Evolutionary conservation across 768 basidiomycete species (phyloP).

Genomic region (Lactarius hatsudake): DNA sequence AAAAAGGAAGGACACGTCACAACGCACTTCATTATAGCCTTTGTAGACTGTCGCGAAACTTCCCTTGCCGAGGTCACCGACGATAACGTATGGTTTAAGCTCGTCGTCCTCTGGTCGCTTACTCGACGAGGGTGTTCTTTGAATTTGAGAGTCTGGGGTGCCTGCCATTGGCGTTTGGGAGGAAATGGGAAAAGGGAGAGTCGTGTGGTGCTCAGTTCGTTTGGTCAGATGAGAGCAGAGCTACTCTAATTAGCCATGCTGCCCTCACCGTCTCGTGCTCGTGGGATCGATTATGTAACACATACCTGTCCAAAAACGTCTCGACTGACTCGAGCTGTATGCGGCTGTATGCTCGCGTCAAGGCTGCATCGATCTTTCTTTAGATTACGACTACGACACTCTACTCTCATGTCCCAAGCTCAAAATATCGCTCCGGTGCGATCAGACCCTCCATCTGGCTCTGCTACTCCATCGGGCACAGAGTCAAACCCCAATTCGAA

Average conservation of each 20-base stretch:
- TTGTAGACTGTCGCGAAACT: constrained; percentile 97
- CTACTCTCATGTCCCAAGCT: constrained; percentile 29
- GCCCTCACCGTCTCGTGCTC: neutral
- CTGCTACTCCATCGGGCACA: constrained; percentile 7
- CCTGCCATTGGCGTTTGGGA: constrained; percentile 9
- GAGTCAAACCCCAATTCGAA: constrained; percentile 36
- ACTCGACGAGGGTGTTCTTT: constrained; percentile 14
- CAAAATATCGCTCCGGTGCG: constrained; percentile 6
- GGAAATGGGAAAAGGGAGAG: neutral
- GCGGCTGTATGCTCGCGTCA: constrained; percentile 17
- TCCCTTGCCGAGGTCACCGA: constrained; percentile 78
- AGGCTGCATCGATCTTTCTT: constrained; percentile 32
- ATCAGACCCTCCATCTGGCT: constrained; percentile 19
- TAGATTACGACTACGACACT: constrained; percentile 7
- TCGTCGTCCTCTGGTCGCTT: constrained; percentile 59
- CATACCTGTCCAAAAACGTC: neutral
- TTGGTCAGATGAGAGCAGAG: constrained; percentile 1
- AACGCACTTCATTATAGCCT: constrained; percentile 81
- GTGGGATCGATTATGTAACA: neutral
- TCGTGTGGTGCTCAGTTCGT: neutral
- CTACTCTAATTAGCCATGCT: neutral
- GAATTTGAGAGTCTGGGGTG: constrained; percentile 5
- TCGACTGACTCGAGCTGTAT: neutral
- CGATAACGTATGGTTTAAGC: constrained; percentile 72
- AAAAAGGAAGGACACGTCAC: neutral